These are phyloP conservation scores for Wickerhamomyces tratensis DNA, from an alignment of 805 yeast genomes.

Conservation along the genomic window DNA sequence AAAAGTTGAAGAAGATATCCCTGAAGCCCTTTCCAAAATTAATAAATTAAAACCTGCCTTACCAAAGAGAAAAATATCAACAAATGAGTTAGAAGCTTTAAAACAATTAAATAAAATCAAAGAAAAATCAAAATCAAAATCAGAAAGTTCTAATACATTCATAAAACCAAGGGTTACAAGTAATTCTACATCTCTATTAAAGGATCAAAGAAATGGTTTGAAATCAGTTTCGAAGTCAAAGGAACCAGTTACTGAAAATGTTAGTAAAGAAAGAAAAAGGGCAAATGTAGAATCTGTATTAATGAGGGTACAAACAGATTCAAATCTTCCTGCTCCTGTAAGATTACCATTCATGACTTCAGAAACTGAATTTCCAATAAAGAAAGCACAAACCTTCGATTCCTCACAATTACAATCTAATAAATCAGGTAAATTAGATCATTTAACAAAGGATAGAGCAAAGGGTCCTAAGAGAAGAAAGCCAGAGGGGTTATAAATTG, in stretches of 20 bases:
- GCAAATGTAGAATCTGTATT: background rate
- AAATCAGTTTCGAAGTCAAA: conserved; percentile 2
- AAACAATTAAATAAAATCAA: conserved; percentile 10
- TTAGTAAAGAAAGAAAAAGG: background rate
- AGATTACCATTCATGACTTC: background rate
- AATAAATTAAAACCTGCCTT: conserved; percentile 8
- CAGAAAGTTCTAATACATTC: conserved; percentile 3
- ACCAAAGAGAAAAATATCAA: conserved; percentile 9
- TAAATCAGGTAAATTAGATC: conserved; percentile 12
- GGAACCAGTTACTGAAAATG: background rate
- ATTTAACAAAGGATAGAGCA: conserved; percentile 22
- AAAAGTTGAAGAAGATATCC: conserved; percentile 1
- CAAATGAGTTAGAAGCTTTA: conserved; percentile 12
- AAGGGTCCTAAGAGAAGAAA: conserved; percentile 28
- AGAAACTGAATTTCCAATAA: conserved; percentile 4
- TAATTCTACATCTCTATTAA: conserved; percentile 10
- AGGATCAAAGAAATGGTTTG: conserved; percentile 6
- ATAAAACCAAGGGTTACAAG: conserved; percentile 14
- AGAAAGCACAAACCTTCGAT: conserved; percentile 16
- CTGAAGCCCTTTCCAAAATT: conserved; percentile 8
- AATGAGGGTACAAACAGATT: conserved; percentile 8
- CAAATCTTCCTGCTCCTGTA: conserved; percentile 1
- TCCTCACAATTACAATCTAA: background rate
- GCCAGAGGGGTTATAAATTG: conserved; percentile 11
- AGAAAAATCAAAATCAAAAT: background rate